Percentiles rank a stretch among this genome's conserved stretches.
phyloP scores from a whole-genome alignment of 2,329 filamentous ascomycete species.

The Talaromyces sp. region DNA sequence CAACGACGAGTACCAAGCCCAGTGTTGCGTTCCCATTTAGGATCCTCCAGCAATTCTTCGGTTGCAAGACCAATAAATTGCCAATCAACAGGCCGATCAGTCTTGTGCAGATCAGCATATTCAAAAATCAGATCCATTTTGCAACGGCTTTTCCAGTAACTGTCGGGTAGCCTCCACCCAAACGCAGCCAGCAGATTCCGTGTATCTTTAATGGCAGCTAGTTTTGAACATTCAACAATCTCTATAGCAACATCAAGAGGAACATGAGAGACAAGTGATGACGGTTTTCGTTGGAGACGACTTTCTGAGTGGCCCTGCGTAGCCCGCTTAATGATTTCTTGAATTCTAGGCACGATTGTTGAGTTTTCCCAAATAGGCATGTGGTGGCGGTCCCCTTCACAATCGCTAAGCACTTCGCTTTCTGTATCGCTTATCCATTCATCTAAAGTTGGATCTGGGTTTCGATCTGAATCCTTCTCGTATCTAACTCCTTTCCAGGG shows the following conservation, averaged over 20 bases:
- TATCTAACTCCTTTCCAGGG: too few relatives aligned
- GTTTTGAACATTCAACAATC: constrained; percentile 13
- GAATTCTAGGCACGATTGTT: constrained; percentile 11
- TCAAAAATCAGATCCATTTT: constrained; percentile 19
- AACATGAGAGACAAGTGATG: constrained; percentile 12
- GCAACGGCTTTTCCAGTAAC: constrained; percentile 18
- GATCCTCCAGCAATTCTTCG: constrained; percentile 15
- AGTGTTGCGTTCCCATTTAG: background rate
- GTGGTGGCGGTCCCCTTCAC: too few relatives aligned
- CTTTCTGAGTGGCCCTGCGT: background rate
- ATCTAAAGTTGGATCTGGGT: too few relatives aligned
- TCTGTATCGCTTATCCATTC: too few relatives aligned
- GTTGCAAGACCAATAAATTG: constrained; percentile 17
- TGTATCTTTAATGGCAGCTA: constrained; percentile 9
- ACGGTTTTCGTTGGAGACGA: background rate
- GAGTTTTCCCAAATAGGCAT: constrained; percentile 15
- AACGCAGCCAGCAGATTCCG: constrained; percentile 18
- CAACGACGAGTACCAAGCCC: constrained; percentile 16
- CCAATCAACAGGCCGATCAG: constrained; percentile 15
- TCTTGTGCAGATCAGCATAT: constrained; percentile 17
- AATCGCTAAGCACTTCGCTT: too few relatives aligned
- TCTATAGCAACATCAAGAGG: constrained; percentile 14
- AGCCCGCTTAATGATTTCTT: constrained; percentile 13
- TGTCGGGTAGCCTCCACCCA: constrained; percentile 17
- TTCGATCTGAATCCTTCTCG: too few relatives aligned